Percentiles rank a stretch among this genome's conserved stretches.
phyloP scores from a whole-genome alignment of 2,329 filamentous ascomycete species.

The Emericellopsis atlantica region DNA sequence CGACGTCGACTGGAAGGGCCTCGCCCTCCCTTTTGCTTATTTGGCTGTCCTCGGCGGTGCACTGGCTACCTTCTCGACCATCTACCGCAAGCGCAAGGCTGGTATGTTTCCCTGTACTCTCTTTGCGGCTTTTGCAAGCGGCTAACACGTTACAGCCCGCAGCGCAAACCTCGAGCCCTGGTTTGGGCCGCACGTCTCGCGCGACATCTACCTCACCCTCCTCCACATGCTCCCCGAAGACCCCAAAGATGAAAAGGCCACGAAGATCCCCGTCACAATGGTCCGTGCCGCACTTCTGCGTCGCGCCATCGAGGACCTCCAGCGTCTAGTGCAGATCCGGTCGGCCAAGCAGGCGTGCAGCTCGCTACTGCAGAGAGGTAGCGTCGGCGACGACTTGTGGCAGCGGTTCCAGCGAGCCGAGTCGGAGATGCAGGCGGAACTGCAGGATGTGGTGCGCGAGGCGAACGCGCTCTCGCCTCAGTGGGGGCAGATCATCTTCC shows the following conservation, averaged over 20 bases:
- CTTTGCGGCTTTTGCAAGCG: background rate
- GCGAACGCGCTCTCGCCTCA: constrained; percentile 79
- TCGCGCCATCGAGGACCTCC: constrained; percentile 85
- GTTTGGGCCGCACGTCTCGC: constrained; percentile 83
- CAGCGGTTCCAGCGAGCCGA: constrained; percentile 84
- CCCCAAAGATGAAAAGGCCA: constrained; percentile 44
- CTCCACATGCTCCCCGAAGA: constrained; percentile 61
- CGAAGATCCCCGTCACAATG: constrained; percentile 67
- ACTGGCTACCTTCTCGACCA: constrained; percentile 79
- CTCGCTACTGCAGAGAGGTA: constrained; percentile 73
- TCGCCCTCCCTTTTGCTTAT: constrained; percentile 81
- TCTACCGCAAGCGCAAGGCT: constrained; percentile 88
- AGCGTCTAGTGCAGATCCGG: constrained; percentile 78
- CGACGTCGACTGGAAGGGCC: constrained; percentile 65
- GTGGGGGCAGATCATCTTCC: constrained; percentile 95
- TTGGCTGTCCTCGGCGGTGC: constrained; percentile 77
- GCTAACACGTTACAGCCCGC: constrained; percentile 38
- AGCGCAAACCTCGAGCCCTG: constrained; percentile 82
- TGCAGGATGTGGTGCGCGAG: constrained; percentile 88
- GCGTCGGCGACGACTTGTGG: constrained; percentile 92
- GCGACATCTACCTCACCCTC: constrained; percentile 89
- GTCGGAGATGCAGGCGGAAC: constrained; percentile 94
- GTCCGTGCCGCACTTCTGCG: constrained; percentile 80
- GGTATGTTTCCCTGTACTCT: constrained; percentile 32
- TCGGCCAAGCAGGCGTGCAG: constrained; percentile 80